Percentiles rank a stretch among this genome's conserved stretches.
phyloP scores from a whole-genome alignment of 768 basidiomycete species.

The Tricholoma furcatifolium region DNA sequence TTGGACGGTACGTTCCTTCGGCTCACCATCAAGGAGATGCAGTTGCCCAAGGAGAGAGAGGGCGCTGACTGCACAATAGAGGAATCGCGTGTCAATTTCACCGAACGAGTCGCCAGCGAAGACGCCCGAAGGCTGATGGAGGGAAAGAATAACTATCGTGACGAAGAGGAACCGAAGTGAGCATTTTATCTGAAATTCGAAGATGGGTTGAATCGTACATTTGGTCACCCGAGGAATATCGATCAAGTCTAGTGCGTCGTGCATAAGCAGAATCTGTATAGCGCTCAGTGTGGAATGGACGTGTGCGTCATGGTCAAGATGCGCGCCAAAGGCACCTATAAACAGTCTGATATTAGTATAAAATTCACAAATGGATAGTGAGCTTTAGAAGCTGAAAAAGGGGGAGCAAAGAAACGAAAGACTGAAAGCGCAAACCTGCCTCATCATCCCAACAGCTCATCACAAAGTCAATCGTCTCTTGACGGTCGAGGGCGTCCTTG shows the following conservation, averaged over 20 bases:
- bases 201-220: conserved; percentile 49
- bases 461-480: conserved; percentile 87
- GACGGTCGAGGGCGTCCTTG: conserved; percentile 73
- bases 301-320: conserved; percentile 93
- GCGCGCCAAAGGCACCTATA: conserved; percentile 87
- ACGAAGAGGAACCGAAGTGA: background rate
- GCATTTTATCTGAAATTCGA: background rate
- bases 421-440: conserved; percentile 49
- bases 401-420: background rate
- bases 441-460: conserved; percentile 95
- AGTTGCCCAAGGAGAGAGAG: conserved; percentile 80
- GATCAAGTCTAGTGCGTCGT: conserved; percentile 73
- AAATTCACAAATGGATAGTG: background rate
- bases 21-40: conserved; percentile 63
- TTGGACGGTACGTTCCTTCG: conserved; percentile 60
- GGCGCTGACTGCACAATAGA: conserved; percentile 82
- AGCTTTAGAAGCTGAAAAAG: background rate
- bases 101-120: conserved; percentile 91
- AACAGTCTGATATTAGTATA: background rate
- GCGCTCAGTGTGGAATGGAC: conserved; percentile 85
- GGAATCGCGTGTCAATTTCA: conserved; percentile 91
- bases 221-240: conserved; percentile 68
- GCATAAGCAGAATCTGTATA: conserved; percentile 87
- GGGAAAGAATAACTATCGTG: conserved; percentile 69
- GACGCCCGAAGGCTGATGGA: conserved; percentile 83